Evolutionary conservation across 208 protist species (phyloP).

Genomic region (Wallacemonas sp.): DNA sequence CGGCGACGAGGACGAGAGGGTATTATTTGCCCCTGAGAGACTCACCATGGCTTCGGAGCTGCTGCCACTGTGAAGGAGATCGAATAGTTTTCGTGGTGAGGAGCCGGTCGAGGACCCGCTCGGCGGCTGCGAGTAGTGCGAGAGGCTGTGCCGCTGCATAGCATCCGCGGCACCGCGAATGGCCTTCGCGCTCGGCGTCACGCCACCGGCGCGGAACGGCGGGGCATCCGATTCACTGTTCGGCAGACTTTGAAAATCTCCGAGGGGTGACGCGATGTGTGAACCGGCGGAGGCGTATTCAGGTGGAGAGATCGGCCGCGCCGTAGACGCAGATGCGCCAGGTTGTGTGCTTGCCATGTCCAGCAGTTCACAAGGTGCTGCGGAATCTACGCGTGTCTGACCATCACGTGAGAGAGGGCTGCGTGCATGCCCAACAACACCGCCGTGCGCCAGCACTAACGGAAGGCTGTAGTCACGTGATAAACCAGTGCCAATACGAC

Average conservation of each 20-base stretch:
- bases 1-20: constrained; percentile 10
- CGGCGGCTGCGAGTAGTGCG: background rate
- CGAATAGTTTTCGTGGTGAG: background rate
- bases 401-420: no score
- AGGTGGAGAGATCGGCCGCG: no score
- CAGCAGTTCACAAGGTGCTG: background rate
- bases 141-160: constrained; percentile 1
- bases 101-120: background rate
- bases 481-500: no score
- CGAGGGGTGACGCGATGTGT: no score
- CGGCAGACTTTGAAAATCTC: no score
- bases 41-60: background rate
- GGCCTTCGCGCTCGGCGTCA: background rate
- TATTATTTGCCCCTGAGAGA: background rate
- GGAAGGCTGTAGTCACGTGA: no score
- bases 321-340: background rate
- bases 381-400: no score
- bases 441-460: no score
- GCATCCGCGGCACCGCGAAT: constrained; percentile 5
- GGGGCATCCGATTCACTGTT: no score
- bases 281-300: no score
- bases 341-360: no score
- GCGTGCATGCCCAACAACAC: no score
- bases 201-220: background rate
- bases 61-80: constrained; percentile 8